Evolutionary conservation across 1,139 yeast species (phyloP).

Genomic region (Yamadazyma conglobata): DNA sequence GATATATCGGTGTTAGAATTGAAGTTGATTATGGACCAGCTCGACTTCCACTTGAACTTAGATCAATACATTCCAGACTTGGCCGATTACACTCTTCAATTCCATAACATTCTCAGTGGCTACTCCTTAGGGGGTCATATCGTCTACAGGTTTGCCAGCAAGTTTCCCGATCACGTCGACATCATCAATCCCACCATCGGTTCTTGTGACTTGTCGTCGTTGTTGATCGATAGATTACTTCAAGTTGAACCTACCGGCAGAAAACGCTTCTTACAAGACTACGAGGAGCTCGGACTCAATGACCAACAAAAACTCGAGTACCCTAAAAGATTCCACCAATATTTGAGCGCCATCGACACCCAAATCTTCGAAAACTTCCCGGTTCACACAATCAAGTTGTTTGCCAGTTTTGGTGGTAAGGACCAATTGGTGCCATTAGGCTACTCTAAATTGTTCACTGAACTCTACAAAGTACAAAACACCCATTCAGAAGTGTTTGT

Average conservation of each 20-base stretch:
- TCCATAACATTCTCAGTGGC: conserved; percentile 45
- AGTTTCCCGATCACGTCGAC: conserved; percentile 36
- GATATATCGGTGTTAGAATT: conserved; percentile 52
- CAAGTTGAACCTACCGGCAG: conserved; percentile 17
- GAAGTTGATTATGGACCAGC: conserved; percentile 42
- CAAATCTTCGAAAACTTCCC: conserved; percentile 37
- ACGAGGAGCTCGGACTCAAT: conserved; percentile 33
- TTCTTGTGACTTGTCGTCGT: conserved; percentile 39
- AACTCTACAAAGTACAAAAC: conserved; percentile 28
- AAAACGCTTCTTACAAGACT: conserved; percentile 15
- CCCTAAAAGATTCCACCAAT: conserved; percentile 38
- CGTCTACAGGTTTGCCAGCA: conserved; percentile 44
- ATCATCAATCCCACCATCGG: conserved; percentile 49
- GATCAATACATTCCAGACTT: conserved; percentile 24
- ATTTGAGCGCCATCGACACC: conserved; percentile 26
- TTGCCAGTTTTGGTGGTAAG: conserved; percentile 35
- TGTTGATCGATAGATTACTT: conserved; percentile 39
- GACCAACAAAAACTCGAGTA: conserved; percentile 26
- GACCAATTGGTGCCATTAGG: conserved; percentile 38
- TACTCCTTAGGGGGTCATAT: conserved; percentile 63
- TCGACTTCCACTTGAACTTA: conserved; percentile 44
- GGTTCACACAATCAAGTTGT: conserved; percentile 28
- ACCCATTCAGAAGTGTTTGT: conserved; percentile 21
- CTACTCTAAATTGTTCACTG: conserved; percentile 34
- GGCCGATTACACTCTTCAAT: conserved; percentile 17